phyloP scores from a whole-genome alignment of 208 protist genomes.

The Herpetomonas samuelpessoai region DNA sequence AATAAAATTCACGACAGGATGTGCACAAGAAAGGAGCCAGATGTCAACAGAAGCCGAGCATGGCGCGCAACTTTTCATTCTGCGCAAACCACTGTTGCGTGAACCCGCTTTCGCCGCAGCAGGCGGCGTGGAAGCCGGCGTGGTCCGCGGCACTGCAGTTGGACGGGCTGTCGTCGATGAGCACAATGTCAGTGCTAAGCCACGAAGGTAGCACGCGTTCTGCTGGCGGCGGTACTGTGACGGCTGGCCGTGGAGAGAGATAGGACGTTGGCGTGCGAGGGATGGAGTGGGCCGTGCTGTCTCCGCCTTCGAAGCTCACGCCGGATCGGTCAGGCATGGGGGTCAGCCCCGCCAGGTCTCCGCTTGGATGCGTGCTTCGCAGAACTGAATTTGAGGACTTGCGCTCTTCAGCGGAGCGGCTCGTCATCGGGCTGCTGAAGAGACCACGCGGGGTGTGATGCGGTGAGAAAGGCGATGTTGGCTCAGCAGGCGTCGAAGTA shows the following conservation, averaged over 20 bases:
- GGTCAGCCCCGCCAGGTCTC: background rate
- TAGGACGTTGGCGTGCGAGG: background rate
- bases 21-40: no score
- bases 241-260: no score
- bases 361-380: no score
- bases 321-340: background rate
- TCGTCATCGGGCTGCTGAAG: background rate
- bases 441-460: background rate
- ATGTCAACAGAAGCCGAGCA: constrained; percentile 35
- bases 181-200: constrained; percentile 38
- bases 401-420: background rate
- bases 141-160: constrained; percentile 29
- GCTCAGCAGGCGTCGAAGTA: background rate
- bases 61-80: constrained; percentile 14
- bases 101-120: constrained; percentile 26
- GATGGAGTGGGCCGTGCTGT: background rate
- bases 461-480: background rate
- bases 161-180: constrained; percentile 37
- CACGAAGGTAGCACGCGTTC: constrained; percentile 16
- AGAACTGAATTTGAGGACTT: no score
- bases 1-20: no score
- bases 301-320: background rate
- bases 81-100: constrained; percentile 20
- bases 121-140: constrained; percentile 30
- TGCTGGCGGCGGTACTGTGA: background rate